A percentile compares a stretch with the other conserved stretches of the same genome.
Conservation (phyloP, 2,329 filamentous ascomycete genomes). For the Aciculosporium take region DNA sequence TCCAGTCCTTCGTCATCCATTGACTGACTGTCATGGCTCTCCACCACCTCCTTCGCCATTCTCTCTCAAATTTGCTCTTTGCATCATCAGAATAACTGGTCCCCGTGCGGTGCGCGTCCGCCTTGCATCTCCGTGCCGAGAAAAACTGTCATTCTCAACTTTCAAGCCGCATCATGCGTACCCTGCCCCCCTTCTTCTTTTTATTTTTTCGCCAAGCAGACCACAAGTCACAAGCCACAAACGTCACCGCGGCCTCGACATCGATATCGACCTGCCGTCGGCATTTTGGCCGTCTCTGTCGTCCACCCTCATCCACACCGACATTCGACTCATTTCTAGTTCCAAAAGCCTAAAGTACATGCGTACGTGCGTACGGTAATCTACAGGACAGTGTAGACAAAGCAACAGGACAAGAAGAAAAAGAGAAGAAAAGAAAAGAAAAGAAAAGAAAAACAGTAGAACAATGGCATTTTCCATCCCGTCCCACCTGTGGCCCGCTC, state of each 20-base stretch:
- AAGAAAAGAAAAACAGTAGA: background rate
- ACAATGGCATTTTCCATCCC: background rate
- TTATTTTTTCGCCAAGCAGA: no score
- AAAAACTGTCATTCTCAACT: background rate
- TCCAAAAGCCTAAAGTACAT: conserved; percentile 1
- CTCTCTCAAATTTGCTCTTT: no score
- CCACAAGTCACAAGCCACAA: background rate
- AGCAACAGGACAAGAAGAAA: background rate
- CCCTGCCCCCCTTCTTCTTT: no score
- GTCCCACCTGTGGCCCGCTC: no score
- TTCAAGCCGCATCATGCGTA: no score
- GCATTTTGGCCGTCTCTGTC: background rate
- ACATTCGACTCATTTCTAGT: no score
- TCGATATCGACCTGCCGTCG: background rate
- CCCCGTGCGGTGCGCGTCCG: no score
- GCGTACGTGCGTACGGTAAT: background rate
- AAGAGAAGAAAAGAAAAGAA: background rate
- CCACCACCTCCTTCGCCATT: no score
- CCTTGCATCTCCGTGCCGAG: no score
- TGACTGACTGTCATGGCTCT: no score
- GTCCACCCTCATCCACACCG: background rate
- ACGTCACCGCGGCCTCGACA: background rate
- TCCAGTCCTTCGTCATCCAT: no score
- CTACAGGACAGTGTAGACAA: background rate
- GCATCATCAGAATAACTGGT: no score